phyloP scores from a whole-genome alignment of 352 stramenopile species.

The Pythium aphanidermatum region DNA sequence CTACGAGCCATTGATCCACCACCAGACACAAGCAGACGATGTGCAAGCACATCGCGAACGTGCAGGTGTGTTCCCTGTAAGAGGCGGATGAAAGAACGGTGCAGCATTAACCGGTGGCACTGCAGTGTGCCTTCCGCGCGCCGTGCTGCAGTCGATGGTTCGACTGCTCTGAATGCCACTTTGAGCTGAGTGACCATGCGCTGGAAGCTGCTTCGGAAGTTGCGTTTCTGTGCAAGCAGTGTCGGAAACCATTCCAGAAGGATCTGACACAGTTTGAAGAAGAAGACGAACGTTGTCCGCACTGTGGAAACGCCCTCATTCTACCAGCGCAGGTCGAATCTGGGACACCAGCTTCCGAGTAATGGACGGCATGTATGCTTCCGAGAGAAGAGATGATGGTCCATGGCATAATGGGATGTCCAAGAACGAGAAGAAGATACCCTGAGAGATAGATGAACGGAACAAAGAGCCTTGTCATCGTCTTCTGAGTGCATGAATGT shows the following conservation, averaged over 20 bases:
- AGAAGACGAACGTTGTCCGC: constrained; percentile 57
- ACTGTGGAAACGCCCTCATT: constrained; percentile 47
- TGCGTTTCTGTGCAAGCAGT: constrained; percentile 64
- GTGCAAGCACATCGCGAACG: constrained; percentile 48
- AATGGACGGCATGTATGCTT: too few relatives aligned
- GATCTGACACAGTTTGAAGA: constrained; percentile 40
- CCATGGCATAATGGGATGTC: too few relatives aligned
- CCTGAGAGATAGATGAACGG: too few relatives aligned
- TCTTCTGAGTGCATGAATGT: too few relatives aligned
- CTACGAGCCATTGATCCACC: too few relatives aligned
- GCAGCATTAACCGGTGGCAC: too few relatives aligned
- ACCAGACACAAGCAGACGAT: constrained; percentile 18
- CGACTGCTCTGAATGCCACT: constrained; percentile 73
- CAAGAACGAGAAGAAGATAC: too few relatives aligned
- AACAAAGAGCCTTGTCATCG: too few relatives aligned
- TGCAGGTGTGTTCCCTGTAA: constrained; percentile 25
- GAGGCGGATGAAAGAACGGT: too few relatives aligned
- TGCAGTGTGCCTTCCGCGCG: constrained; percentile 59
- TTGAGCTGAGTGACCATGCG: constrained; percentile 53
- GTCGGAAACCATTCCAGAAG: constrained; percentile 57
- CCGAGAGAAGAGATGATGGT: too few relatives aligned
- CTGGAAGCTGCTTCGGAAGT: constrained; percentile 38
- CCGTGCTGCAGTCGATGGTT: constrained; percentile 75
- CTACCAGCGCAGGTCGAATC: constrained; percentile 12
- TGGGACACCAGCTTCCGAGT: too few relatives aligned